A percentile compares a stretch with the other conserved stretches of the same genome.
These are phyloP conservation scores for Cucurbita maxima DNA, from an alignment of 306 rosid genomes.

Conservation along the genomic window DNA sequence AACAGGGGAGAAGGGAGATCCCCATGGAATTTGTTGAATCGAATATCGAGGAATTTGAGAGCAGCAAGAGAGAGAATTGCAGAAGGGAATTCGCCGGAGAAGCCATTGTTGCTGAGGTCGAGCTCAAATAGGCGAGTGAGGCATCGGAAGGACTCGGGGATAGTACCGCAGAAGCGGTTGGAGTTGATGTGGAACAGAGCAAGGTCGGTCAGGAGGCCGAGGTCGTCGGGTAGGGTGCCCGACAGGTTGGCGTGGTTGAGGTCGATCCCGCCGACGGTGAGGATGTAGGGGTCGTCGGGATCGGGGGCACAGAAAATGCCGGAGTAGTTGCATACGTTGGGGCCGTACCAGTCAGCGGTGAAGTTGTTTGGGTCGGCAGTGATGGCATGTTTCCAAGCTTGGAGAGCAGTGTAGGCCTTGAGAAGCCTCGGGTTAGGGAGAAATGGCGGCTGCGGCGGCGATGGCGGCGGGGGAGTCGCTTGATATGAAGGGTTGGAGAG, in stretches of 20 bases:
- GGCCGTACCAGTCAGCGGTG: slow-evolving; percentile 65
- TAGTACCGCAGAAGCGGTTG: slow-evolving; percentile 52
- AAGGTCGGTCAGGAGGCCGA: slow-evolving; percentile 57
- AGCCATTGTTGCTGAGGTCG: slow-evolving; percentile 59
- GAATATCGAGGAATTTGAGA: slow-evolving; percentile 43
- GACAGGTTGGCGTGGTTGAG: slow-evolving; percentile 54
- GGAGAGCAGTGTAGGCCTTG: slow-evolving; percentile 63
- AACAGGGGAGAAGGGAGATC: slow-evolving; percentile 40
- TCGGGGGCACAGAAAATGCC: slow-evolving; percentile 74
- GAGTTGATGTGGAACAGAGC: slow-evolving; percentile 73
- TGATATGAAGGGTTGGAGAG: slow-evolving; percentile 41
- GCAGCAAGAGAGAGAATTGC: slow-evolving; percentile 30
- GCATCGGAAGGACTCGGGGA: slow-evolving; percentile 25
- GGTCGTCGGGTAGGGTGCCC: slow-evolving; percentile 57
- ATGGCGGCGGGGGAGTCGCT: neutral
- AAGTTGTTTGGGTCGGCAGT: slow-evolving; percentile 52
- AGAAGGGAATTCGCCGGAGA: slow-evolving; percentile 53
- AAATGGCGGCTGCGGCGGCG: slow-evolving; percentile 11
- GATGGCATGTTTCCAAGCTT: slow-evolving; percentile 64
- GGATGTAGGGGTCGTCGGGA: slow-evolving; percentile 34
- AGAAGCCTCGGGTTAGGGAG: slow-evolving; percentile 43
- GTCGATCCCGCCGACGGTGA: slow-evolving; percentile 81
- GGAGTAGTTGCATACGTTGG: slow-evolving; percentile 62
- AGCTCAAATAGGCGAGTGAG: slow-evolving; percentile 49
- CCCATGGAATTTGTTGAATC: slow-evolving; percentile 54